Evolutionary conservation across 495 filamentous ascomycete genomes (phyloP), one percentile per base, ranked within the genome.

Genomic region (Aspergillus asperescens): DNA sequence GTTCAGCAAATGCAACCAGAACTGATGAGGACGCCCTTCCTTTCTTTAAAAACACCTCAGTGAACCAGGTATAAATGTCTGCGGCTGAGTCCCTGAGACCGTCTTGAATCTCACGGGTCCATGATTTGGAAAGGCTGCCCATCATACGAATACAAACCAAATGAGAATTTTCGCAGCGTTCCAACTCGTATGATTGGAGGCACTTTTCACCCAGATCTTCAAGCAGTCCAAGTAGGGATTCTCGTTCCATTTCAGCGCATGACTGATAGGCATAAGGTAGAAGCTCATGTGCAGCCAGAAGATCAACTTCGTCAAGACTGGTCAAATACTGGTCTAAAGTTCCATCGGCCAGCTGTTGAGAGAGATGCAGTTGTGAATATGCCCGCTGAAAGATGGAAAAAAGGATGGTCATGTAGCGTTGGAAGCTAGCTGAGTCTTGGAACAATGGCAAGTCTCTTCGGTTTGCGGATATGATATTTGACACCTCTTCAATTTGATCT

Each of bases 31-130:
- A 91, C 13, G 87, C 74, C 48, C 81, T 78, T 15, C 77, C 78
- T 41, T 76, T 83, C 23, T 79, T 72, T 13, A 95, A 60, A 1
- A 81, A 76, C 15, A 71, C 74, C 28, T 80, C 81, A 18, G 89
- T 78, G 57, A 92, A 84, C 78, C 87, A 91, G 18, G 75, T 65
- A 66, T 96, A 97, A n/a, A 97, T 64, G 38, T 89, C 83, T 40
- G 81, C 76, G 22, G 81, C 88, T 48, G 77, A 73, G 1, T 80
- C 76, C 13, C 73, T 74, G 15, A 94, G 65, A n/a, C 80, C 73
- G 27, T 75, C 75, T 20, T 70, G 65, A 12, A 69, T 70, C 1
- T 68, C 70, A 34, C 74, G 70, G 18, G 72, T 77, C 88, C 89
- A 95, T 49, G 84, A 69, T 20, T 71, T 60, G 23, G 74, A 78